These are phyloP conservation scores for Inga leiocalycina DNA, from an alignment of 306 rosid species.

Conservation along the genomic window DNA sequence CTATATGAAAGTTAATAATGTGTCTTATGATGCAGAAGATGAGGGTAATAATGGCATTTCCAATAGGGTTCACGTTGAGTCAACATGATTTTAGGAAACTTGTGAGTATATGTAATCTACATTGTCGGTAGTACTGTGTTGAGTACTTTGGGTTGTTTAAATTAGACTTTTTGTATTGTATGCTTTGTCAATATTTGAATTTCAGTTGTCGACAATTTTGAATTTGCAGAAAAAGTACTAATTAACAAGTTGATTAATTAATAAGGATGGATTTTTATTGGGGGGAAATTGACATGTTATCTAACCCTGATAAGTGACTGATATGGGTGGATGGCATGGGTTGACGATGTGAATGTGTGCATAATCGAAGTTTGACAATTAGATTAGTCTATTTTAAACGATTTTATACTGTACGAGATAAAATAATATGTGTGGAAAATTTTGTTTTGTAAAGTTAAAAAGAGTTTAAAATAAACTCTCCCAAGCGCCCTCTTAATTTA, in stretches of 20 bases:
- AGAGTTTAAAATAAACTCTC: too few relatives aligned
- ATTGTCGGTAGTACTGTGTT: neutral
- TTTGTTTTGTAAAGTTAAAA: too few relatives aligned
- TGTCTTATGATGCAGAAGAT: neutral
- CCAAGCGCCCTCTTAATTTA: too few relatives aligned
- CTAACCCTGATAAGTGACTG: neutral
- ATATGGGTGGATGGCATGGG: neutral
- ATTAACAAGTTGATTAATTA: too few relatives aligned
- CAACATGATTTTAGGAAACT: neutral
- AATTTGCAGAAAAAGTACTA: neutral
- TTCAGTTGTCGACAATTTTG: neutral
- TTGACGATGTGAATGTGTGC: neutral
- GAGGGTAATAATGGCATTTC: neutral
- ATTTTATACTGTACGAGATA: too few relatives aligned
- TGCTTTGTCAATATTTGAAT: neutral
- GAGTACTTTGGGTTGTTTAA: neutral
- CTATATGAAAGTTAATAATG: neutral
- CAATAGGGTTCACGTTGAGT: neutral
- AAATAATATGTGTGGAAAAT: too few relatives aligned
- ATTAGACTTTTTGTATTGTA: neutral
- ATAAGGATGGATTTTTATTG: neutral
- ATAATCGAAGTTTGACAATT: too few relatives aligned
- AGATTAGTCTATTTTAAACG: too few relatives aligned
- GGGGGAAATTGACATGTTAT: neutral
- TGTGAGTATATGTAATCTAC: neutral